Evolutionary conservation across 1,139 yeast species (phyloP).

Genomic region (Yamadazyma buinensis): DNA sequence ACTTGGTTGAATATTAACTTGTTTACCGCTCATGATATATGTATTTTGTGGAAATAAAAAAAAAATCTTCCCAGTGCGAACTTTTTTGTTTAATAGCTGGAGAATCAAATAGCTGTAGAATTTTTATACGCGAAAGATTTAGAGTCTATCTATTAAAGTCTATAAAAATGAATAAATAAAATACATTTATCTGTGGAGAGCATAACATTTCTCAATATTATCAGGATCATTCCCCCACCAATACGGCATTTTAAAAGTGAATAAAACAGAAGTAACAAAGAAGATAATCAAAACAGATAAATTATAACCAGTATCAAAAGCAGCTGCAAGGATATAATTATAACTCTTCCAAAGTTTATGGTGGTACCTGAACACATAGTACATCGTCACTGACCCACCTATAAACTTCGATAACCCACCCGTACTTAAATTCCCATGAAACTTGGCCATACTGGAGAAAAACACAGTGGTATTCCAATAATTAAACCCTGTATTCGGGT

Average conservation of each 20-base stretch:
- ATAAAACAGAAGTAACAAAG: slow-evolving; percentile 29
- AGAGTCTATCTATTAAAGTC: not conserved
- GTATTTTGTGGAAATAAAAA: too few species aligned
- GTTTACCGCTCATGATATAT: slow-evolving; percentile 7
- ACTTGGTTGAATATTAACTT: slow-evolving; percentile 40
- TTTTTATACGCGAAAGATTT: not conserved
- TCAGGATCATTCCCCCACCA: slow-evolving; percentile 49
- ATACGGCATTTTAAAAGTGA: slow-evolving; percentile 28
- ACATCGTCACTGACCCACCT: slow-evolving; percentile 45
- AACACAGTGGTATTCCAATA: slow-evolving; percentile 48
- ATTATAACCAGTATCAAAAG: slow-evolving; percentile 48
- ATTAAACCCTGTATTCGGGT: slow-evolving; percentile 23
- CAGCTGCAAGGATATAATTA: slow-evolving; percentile 47
- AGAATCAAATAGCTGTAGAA: not conserved
- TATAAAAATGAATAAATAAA: not conserved
- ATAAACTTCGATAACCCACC: slow-evolving; percentile 46
- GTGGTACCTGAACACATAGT: slow-evolving; percentile 35
- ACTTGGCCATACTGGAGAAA: slow-evolving; percentile 43
- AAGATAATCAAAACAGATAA: slow-evolving; percentile 36
- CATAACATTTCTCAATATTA: slow-evolving; percentile 43
- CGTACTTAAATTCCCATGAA: slow-evolving; percentile 50
- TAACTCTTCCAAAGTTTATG: slow-evolving; percentile 37
- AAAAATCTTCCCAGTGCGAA: too few species aligned
- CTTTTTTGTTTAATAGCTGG: not conserved
- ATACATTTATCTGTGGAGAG: too few species aligned